Evolutionary conservation across 805 yeast species (phyloP), one percentile per base, ranked within the genome.

Genomic region (Wickerhamiella lipophila): DNA sequence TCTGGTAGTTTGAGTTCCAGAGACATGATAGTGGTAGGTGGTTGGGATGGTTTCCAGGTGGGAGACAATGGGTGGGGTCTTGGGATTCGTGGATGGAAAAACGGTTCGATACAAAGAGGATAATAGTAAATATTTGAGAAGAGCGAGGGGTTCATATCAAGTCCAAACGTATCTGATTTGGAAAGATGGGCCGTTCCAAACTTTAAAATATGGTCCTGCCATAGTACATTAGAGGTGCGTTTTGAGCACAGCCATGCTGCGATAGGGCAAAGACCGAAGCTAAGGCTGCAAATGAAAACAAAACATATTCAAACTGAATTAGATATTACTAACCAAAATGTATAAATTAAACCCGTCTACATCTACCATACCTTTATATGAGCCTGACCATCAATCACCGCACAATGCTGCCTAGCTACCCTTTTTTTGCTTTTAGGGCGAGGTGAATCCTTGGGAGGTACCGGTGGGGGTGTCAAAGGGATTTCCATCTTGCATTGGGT

Each of bases 1-100:
- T 68, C 61, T n/a, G 89, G 86, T 34, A 82, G 64, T 26, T 36
- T 44, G 9, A 44, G 34, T 11, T 39, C 18, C 15, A 39, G 26
- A 21, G 25, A 16, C 42, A 39, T n/a, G n/a, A n/a, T n/a, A n/a
- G n/a, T 39, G 13, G 8, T 9, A 30, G 35, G 15, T 30, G 35
- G 35, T 12, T 9, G 13, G n/a, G 35, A 12, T 30, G 35, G 35
- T 15, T 9, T 6, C 6, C 15, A 9, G 35, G 35, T 12, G 7
- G 15, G 35, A 15, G 35, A 30, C n/a, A n/a, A n/a, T n/a, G n/a
- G n/a, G n/a, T n/a, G n/a, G n/a, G n/a, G n/a, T n/a, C n/a, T n/a
- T n/a, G n/a, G n/a, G n/a, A n/a, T n/a, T n/a, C 35, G 35, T 15
- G 35, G 35, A 15, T 9, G 35, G 13, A 5, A 30, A 8, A 30